Base-by-base conservation (phyloP, 768 basidiomycete species). In the Pleurotus salmoneostramineus region DNA sequence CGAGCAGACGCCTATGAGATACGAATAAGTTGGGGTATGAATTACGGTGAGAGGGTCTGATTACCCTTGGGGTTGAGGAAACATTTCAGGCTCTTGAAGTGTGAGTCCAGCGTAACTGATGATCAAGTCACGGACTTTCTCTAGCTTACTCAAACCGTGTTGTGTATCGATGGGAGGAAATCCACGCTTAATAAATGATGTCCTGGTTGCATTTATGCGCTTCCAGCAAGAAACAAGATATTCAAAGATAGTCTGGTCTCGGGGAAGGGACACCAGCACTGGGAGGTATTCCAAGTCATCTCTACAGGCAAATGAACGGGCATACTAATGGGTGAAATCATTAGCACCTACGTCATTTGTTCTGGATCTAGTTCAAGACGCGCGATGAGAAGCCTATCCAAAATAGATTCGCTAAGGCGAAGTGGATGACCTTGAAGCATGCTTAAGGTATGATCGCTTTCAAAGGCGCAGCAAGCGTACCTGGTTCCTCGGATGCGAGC, bases 161-260 rank as follows among this genome's bases (percentile, higher is more conserved):
- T 87, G 80, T 6, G 82, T 76, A 49, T 88, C 87, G 33, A 81
- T 73, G 21, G 85, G 83, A 12, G 80, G 72, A 69, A 89, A 85
- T 45, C 78, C 80, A 85, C 88, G 56, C 67, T 87, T 91, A 45
- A 83, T 59, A 17, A 91, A 66, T 14, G 77, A 73, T 40, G 77
- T 71, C 58, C 78, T 77, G 11, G 79, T 78, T 5, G 72, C 61
- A 61, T 90, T 89, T 43, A 90, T 63, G n/a, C 95, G 83, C 71
- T 92, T 94, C 96, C 96, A 99, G 65, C 90, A 89, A 15, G 89
- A 89, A 6, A 93, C 81, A 21, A 99, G 78, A 68, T 93, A 98
- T 66, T 97, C 93, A 59, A 96, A 93, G 0, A 84, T 79, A 0
- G 95, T 94, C 69, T 93, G 85, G 56, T 85, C 72, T 6, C 82